Evolutionary conservation across 2,329 filamentous ascomycete species (phyloP), one percentile per base, ranked within the genome.

Genomic region (Pseudodiploospora longispora): DNA sequence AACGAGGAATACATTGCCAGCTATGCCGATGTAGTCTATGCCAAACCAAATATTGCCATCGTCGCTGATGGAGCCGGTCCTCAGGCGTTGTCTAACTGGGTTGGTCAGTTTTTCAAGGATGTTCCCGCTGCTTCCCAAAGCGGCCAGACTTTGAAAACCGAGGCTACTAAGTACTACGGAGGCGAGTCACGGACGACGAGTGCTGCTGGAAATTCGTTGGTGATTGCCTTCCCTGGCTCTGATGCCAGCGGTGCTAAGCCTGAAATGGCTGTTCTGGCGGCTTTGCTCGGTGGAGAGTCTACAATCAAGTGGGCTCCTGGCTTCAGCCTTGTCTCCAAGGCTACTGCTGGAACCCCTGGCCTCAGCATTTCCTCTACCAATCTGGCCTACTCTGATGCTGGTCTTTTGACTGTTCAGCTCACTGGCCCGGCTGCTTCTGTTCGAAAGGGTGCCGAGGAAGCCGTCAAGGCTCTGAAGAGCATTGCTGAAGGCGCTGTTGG

Each of bases 281-380:
- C 89, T 52, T 82, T 98, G 19, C 85, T 98, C 42, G 93, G 93
- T 61, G 93, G 91, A 50, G 72, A 94, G 68, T 85, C 89, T 43
- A 85, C 74, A 67, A 89, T 97, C 75, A 98, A 97, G 76, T 98
- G 91, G 91, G 83, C 87, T 42, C 72, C 87, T 51, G 93, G 93
- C 57, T 97, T 95, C 77, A 91, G 87, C 47, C 76, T 96, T 50
- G 80, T 98, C 48, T 78, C 85, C 61, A 90, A 95, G 75, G 84
- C 83, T 49, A 77, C 82, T 46, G 74, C 82, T 50, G 74, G 76
- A 38, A 72, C 80, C 58, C 74, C 82, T 33, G 80, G 81, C 53
- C 79, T 85, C 51, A 76, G 74, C 41, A 78, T 88, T 58, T 75
- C 78, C 33, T 87, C 91, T 51, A 78, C 82, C 59, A 91, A 93